These are phyloP conservation scores for Pistacia integerrima DNA, from an alignment of 345 rosid species.

Conservation along the genomic window DNA sequence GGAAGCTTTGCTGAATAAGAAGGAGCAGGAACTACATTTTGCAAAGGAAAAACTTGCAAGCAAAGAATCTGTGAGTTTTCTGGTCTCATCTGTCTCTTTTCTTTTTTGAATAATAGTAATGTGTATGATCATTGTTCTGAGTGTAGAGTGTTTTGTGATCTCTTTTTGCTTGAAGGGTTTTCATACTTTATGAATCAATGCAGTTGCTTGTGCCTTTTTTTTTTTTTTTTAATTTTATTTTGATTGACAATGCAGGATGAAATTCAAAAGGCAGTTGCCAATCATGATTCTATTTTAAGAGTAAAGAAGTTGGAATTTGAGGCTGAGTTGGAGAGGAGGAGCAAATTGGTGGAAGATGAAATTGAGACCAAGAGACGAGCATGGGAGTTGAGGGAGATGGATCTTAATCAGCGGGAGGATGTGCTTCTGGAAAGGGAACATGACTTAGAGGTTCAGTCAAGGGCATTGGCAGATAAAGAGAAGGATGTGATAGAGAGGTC, in stretches of 20 bases:
- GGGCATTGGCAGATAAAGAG: slow-evolving; percentile 65
- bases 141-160: neutral
- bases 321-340: slow-evolving; percentile 67
- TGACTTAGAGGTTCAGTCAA: slow-evolving; percentile 68
- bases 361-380: slow-evolving; percentile 85
- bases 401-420: slow-evolving; percentile 70
- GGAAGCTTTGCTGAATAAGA: slow-evolving; percentile 62
- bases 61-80: slow-evolving; percentile 78
- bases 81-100: neutral
- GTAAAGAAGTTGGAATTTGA: slow-evolving; percentile 70
- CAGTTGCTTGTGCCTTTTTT: neutral
- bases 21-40: slow-evolving; percentile 74
- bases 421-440: slow-evolving; percentile 70
- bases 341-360: slow-evolving; percentile 76
- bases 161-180: neutral
- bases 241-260: slow-evolving; percentile 53
- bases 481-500: slow-evolving; percentile 63
- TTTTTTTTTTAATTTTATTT: neutral
- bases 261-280: slow-evolving; percentile 54
- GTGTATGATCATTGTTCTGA: neutral
- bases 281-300: slow-evolving; percentile 64
- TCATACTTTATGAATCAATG: neutral
- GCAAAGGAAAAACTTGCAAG: slow-evolving; percentile 65
- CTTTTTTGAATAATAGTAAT: neutral
- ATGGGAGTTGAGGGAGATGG: slow-evolving; percentile 90